Evolutionary conservation across 108 stramenopile genomes (phyloP).

Genomic region (Discostella stelligeroides): DNA sequence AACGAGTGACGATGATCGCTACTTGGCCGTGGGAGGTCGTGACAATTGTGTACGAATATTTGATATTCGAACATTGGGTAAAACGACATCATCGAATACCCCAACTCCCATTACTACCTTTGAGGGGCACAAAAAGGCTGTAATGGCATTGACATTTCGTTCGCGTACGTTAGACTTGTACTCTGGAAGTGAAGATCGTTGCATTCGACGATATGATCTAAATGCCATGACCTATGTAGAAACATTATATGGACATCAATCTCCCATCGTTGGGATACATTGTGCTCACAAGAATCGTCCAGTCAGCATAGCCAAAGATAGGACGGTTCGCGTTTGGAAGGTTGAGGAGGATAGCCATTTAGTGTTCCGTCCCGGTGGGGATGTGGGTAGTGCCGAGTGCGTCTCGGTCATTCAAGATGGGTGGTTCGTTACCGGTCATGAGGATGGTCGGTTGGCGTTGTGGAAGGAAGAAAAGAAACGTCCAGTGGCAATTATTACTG

Average conservation of each 20-base stretch:
- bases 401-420: conserved; percentile 83
- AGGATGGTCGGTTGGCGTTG: conserved; percentile 89
- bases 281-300: conserved; percentile 88
- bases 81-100: conserved; percentile 26
- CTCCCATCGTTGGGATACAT: conserved; percentile 83
- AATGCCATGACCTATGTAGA: conserved; percentile 96
- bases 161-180: conserved; percentile 86
- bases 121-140: conserved; percentile 85
- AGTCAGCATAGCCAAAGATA: conserved; percentile 84
- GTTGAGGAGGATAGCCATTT: conserved; percentile 96
- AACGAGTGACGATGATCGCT: conserved; percentile 91
- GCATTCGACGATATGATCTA: conserved; percentile 87
- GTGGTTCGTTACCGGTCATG: conserved; percentile 94
- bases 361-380: conserved; percentile 87
- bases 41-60: conserved; percentile 87
- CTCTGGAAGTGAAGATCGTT: conserved; percentile 92
- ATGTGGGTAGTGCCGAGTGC: conserved; percentile 75
- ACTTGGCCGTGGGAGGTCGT: conserved; percentile 88
- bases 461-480: conserved; percentile 96
- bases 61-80: conserved; percentile 69
- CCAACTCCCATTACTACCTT: conserved; percentile 69
- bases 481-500: conserved; percentile 64
- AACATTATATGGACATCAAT: conserved; percentile 98
- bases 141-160: conserved; percentile 85
- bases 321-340: conserved; percentile 97